These are phyloP conservation scores for Rubroshorea leprosula DNA, from an alignment of 345 rosid genomes.

Conservation along the genomic window DNA sequence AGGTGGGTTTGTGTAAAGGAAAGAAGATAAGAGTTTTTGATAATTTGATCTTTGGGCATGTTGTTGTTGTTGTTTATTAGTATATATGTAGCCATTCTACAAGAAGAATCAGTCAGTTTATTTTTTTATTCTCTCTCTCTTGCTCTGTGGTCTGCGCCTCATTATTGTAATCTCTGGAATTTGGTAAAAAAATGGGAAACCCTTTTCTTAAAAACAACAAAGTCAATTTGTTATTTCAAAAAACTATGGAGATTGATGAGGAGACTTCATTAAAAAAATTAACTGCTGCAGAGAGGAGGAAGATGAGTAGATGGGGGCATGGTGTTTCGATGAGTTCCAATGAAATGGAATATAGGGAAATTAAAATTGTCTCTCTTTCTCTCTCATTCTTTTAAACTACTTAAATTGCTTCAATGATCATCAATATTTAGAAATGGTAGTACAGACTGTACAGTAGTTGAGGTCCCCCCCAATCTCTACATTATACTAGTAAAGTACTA, in stretches of 20 bases:
- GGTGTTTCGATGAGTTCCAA: conserved; percentile 33
- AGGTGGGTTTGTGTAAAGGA: too few species aligned
- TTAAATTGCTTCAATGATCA: background rate
- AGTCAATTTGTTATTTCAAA: conserved; percentile 5
- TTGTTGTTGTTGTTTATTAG: background rate
- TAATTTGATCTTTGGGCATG: too few species aligned
- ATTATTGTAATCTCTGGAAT: background rate
- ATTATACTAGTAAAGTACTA: too few species aligned
- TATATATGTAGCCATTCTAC: background rate
- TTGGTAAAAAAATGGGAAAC: background rate
- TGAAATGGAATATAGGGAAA: conserved; percentile 42
- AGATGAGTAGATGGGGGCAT: conserved; percentile 16
- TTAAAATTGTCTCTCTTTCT: too few species aligned
- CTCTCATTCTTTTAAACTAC: background rate
- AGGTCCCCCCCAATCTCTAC: too few species aligned
- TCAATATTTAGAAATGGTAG: too few species aligned
- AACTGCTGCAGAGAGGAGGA: background rate
- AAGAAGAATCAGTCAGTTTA: background rate
- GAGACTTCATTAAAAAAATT: conserved; percentile 6
- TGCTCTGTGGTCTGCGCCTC: conserved; percentile 6
- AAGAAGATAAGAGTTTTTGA: too few species aligned
- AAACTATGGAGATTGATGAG: conserved; percentile 13
- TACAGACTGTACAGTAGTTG: too few species aligned
- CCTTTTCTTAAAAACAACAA: conserved; percentile 18
- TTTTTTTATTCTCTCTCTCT: conserved; percentile 1